Base-by-base conservation (phyloP, 2,329 filamentous ascomycete genomes). In the Botrytis deweyae region DNA sequence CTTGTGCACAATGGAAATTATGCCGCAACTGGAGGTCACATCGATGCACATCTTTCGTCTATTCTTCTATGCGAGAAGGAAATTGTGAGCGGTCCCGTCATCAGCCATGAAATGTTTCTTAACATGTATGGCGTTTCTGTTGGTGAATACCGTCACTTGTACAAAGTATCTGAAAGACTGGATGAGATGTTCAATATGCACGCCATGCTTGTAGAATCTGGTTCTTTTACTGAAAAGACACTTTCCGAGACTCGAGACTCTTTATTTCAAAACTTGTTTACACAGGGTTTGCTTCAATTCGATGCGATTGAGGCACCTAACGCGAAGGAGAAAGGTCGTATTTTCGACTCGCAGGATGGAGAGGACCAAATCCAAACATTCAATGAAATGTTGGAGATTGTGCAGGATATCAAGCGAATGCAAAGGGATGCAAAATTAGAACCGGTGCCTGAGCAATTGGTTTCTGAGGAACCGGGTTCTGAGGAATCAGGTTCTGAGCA, bases 181-280 rank as follows among this genome's bases (percentile, higher is more conserved):
- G 70, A 72, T 67, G 61, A 66, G 38, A 25, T 72, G n/a, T 58
- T 72, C 14, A 36, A 72, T 1, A 52, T 72, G 59, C 70, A 67
- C 16, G 70, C 70, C 2, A 52, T 22, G 18, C 46, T 72, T 20
- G 44, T 42, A 7, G 44, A 64, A 36, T 44, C 20, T 20, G 70
- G 70, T 14, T 72, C 61, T 9, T 72, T 72, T n/a, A 72, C 70
- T 7, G 22, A 29, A 8, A 33, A 38, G 25, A 66, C 70, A 33
- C 46, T 72, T 1, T 72, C 38, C 20, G 36, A 46, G 46, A 44
- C 49, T 16, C 49, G 49, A 4, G 66, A 68, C 3, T 14, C 49
- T 4, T n/a, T 58, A 3, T 42, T 68, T 38, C 49, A 22, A 22
- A 68, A 42, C 5, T 29, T 42, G 22, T 68, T 68, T 12, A n/a